Evolutionary conservation across 352 stramenopile species (phyloP), one percentile per base, ranked within the genome.

Genomic region (Blastocystis sp.): DNA sequence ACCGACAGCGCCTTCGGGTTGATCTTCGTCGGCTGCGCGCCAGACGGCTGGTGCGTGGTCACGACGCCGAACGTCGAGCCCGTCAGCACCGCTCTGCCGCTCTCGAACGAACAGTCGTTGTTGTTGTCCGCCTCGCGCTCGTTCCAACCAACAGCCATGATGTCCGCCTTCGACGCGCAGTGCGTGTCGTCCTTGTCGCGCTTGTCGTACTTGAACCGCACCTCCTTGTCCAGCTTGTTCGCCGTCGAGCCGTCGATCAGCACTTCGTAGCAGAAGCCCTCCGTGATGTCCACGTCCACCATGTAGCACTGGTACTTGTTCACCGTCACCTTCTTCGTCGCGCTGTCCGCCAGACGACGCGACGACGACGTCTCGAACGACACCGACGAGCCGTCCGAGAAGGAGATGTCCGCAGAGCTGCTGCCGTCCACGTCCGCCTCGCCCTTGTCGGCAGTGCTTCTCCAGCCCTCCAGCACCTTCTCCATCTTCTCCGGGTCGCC

Each of bases 261-360:
- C 74, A 85, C 74, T 69, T 85, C 74, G 51, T 67, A 85, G 61
- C 74, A 85, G 31, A 37, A 45, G 37, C 74, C 74, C 74, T 85
- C 74, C 16, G 50, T 66, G 74, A 85, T 85, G 24, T 85, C 74
- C 51, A 51, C 41, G 37, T 85, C 74, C 19, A 85, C 45, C 74
- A 85, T 85, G 50, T 50, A 31, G 60, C 74, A 85, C 74, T 85
- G 50, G 74, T 55, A 85, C 4, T 59, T 51, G 74, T 85, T 85
- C n/a, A 85, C 66, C 59, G 50, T 66, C 50, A 85, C 50, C 6
- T 12, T 50, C 51, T n/a, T 6, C 21, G 59, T 6, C 0, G 19
- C 37, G 29, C 26, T 29, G 1, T 26, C n/a, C 55, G 35, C 33
- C 74, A 85, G 37, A 45, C 74, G 74, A 69, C 74, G 74, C 13